Conservation (phyloP, 768 basidiomycete species). For the Suillus placidus region DNA sequence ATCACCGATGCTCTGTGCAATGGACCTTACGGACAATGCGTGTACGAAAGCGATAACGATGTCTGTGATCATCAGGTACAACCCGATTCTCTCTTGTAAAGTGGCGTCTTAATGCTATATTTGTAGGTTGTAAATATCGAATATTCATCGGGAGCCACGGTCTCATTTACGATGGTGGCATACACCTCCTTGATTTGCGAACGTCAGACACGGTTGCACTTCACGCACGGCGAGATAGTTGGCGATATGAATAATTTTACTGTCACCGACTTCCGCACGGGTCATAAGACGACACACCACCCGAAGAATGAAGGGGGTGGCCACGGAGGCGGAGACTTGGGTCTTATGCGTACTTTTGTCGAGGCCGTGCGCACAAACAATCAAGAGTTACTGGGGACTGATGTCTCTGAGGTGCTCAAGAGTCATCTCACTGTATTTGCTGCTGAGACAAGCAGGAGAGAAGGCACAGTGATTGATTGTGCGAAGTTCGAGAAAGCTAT, state of each 20-base stretch:
- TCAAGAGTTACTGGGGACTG: conserved; percentile 68
- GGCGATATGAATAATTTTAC: conserved; percentile 81
- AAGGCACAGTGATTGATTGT: conserved; percentile 73
- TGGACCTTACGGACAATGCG: conserved; percentile 80
- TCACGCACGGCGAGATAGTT: conserved; percentile 86
- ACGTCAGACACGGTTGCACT: conserved; percentile 84
- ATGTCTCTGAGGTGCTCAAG: conserved; percentile 67
- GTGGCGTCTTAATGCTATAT: background rate
- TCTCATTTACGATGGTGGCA: conserved; percentile 89
- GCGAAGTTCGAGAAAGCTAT: conserved; percentile 59
- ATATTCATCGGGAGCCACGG: conserved; percentile 79
- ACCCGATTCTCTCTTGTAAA: background rate
- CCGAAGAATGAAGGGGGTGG: conserved; percentile 66
- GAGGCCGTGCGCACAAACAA: conserved; percentile 67
- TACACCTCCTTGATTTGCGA: conserved; percentile 79
- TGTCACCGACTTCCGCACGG: conserved; percentile 73
- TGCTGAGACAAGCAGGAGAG: conserved; percentile 73
- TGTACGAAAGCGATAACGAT: conserved; percentile 84
- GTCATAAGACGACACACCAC: conserved; percentile 41
- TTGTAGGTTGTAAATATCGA: conserved; percentile 80
- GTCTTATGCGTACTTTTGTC: conserved; percentile 75
- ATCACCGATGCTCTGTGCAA: conserved; percentile 68
- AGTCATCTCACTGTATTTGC: conserved; percentile 89
- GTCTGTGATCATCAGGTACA: conserved; percentile 83
- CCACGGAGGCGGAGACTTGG: conserved; percentile 84